Conservation (phyloP, 1,139 yeast species). For the Suhomyces anneliseae region DNA sequence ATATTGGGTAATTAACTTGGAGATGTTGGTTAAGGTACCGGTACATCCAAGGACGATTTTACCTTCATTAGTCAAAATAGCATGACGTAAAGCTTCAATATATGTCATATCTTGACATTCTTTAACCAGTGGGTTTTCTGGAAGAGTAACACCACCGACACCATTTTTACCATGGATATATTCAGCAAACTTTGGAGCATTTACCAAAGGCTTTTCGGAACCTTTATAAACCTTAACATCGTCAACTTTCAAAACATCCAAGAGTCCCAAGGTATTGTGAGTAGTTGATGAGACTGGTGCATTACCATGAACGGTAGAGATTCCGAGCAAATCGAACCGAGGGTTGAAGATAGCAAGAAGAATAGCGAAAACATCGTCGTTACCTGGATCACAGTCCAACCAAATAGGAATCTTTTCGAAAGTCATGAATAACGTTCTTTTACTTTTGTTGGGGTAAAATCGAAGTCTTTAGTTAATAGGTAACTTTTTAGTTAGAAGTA, state of each 20-base stretch:
- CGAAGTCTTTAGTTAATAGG: too few relatives aligned
- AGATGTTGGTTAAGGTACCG: constrained; percentile 73
- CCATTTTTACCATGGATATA: constrained; percentile 76
- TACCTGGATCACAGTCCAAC: constrained; percentile 96
- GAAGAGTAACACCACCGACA: constrained; percentile 65
- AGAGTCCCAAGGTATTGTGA: constrained; percentile 62
- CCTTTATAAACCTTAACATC: constrained; percentile 68
- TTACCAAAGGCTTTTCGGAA: constrained; percentile 53
- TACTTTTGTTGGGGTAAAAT: neutral
- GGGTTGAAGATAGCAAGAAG: constrained; percentile 63
- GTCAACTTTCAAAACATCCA: constrained; percentile 54
- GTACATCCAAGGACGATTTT: constrained; percentile 62
- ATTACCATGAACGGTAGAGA: constrained; percentile 83
- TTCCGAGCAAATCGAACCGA: constrained; percentile 60
- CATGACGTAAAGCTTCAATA: constrained; percentile 56
- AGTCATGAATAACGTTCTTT: constrained; percentile 15
- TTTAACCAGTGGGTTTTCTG: constrained; percentile 46
- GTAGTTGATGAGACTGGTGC: constrained; percentile 69
- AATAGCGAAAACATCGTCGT: constrained; percentile 83
- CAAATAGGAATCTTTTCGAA: constrained; percentile 56
- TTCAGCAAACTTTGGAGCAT: constrained; percentile 52
- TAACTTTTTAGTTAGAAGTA: too few relatives aligned
- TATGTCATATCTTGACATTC: constrained; percentile 38
- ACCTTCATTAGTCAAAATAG: constrained; percentile 43
- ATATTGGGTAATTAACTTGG: constrained; percentile 48